Conservation (phyloP, 2,329 filamentous ascomycete genomes). For the Dothistroma septosporum region DNA sequence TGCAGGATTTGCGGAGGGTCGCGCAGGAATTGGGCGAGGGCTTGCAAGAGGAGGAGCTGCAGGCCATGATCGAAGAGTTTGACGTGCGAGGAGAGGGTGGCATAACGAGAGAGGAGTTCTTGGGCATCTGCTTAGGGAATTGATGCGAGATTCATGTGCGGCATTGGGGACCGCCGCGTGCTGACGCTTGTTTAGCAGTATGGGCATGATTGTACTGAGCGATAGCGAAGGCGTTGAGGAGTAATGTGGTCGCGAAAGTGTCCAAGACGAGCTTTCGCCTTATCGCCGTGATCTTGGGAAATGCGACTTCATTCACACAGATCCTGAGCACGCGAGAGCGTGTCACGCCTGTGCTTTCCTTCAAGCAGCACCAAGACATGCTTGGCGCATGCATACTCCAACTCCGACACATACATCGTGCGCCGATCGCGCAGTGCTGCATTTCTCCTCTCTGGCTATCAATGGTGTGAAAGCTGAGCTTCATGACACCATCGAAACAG, state of each 20-base stretch:
- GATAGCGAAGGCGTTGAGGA: not conserved
- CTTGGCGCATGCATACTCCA: no score
- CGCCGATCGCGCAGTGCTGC: not conserved
- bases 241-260: not conserved
- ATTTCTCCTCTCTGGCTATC: not conserved
- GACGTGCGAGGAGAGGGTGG: constrained; percentile 89
- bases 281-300: no score
- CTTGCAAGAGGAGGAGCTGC: constrained; percentile 85
- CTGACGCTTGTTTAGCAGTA: not conserved
- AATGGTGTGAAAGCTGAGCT: constrained; percentile 23
- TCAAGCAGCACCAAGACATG: no score
- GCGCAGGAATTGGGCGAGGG: constrained; percentile 89
- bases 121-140: constrained; percentile 58
- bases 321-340: no score
- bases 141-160: constrained; percentile 7
- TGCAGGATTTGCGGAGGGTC: constrained; percentile 82
- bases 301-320: no score
- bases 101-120: constrained; percentile 60
- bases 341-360: no score
- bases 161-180: not conserved
- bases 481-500: constrained; percentile 20
- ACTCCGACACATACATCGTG: no score
- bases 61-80: constrained; percentile 97
- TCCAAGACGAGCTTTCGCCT: not conserved
- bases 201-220: not conserved